Evolutionary conservation across 2,329 filamentous ascomycete species (phyloP), one percentile per base, ranked within the genome.

Genomic region (Zasmidium angulare): DNA sequence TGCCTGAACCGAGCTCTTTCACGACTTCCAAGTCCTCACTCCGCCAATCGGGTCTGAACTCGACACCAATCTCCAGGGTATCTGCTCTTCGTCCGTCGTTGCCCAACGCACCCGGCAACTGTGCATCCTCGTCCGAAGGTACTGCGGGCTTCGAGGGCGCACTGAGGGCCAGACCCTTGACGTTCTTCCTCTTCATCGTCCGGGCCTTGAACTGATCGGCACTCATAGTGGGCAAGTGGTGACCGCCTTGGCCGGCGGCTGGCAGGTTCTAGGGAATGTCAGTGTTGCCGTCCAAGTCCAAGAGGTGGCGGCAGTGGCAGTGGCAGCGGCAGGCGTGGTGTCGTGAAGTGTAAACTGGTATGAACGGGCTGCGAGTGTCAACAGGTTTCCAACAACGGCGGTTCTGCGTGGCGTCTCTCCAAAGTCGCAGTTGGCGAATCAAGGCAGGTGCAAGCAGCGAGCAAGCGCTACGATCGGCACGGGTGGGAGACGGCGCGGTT

Each of bases 121-220:
- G 86, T 50, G 82, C 74, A 71, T 89, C 90, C 61, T 86, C 88
- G 69, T 91, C 89, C 49, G 90, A 88, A 26, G 90, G 87, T 55
- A 87, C 85, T 52, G 85, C 81, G 63, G 81, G 71, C 65, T 91
- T 91, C 46, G 91, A 88, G 22, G 89, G 87, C 52, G 90, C 87
- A 71, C 86, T 93, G 73, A 99, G 82, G 67, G 92, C 93, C 53
- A 99, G 88, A 40, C 93, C 93, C 81, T 98, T 98, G 77, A 96
- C 89, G 76, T 99, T 99, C 86, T 98, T 97, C 83, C 93, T 89
- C 87, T 97, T 98, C 88, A 99, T 89, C 63, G 95, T 96, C 74
- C 84, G 81, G 58, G 83, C 80, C 74, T 86, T 83, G 77, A 88
- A 86, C 56, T 79, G 77, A 72, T 87, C 62, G 54, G 60, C 80